Evolutionary conservation across 1,284 basidiomycete species (phyloP), one percentile per base, ranked within the genome.

Genomic region (Puccinia polysora): DNA sequence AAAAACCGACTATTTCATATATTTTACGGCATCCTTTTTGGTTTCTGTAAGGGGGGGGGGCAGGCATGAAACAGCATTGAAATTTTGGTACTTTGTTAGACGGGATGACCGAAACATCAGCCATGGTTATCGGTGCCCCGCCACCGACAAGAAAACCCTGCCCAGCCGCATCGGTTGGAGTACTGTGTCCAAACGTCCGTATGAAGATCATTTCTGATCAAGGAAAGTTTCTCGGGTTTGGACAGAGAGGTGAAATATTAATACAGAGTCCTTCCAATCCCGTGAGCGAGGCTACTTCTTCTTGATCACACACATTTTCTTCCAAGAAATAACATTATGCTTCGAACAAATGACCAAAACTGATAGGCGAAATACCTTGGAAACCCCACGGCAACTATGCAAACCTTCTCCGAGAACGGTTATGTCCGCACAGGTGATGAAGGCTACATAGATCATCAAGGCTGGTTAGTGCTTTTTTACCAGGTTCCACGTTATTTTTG

Each of bases 41-140:
- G n/a, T n/a, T n/a, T n/a, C n/a, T n/a, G n/a, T n/a, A n/a, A n/a
- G n/a, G n/a, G n/a, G n/a, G n/a, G n/a, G n/a, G n/a, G n/a, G n/a
- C n/a, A n/a, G 20, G 10, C 15, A 34, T 40, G 20, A 40, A 45
- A 10, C 10, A 10, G 40, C n/a, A 49, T 47, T 28, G 12, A 7
- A 28, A 63, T 47, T 8, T 47, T 63, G n/a, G n/a, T n/a, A 1
- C 38, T 49, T n/a, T 20, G 18, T 10, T 49, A 63, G 60, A 63
- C 49, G 60, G 60, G 3, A 63, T 63, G 60, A 63, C 60, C 20
- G 60, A 63, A 25, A 63, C 60, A 25, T 38, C 60, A 20, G 49
- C 60, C 18, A 20, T 40, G 43, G 60, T 63, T 36, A 49, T 36
- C 23, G 12, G 12, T 14, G 23, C 38, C 8, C 60, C 60, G 4